Percentiles rank a stretch among this genome's conserved stretches.
These are phyloP conservation scores for Pythium diclinum DNA, from an alignment of 352 stramenopile species.

Conservation along the genomic window DNA sequence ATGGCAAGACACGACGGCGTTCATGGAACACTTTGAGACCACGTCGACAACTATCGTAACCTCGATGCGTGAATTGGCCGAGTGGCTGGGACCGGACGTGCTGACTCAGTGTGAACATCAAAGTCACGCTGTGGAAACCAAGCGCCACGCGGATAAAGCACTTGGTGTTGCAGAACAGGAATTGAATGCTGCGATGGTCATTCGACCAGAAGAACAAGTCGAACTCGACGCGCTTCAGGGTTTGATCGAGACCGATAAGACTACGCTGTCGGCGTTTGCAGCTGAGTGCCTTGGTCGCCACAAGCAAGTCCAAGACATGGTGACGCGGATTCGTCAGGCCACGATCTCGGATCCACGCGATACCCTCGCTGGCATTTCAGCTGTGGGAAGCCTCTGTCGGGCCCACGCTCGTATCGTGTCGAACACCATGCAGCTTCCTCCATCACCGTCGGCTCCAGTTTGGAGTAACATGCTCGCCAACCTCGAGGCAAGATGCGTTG, in stretches of 20 bases:
- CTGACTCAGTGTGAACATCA: neutral
- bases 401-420: slow-evolving; percentile 13
- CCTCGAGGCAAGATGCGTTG: slow-evolving; percentile 12
- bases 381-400: neutral
- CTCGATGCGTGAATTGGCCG: neutral
- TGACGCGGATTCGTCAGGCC: slow-evolving; percentile 21
- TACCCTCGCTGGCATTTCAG: neutral
- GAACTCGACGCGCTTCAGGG: neutral
- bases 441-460: slow-evolving; percentile 13
- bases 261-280: slow-evolving; percentile 35
- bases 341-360: neutral
- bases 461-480: slow-evolving; percentile 23
- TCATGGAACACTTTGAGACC: slow-evolving; percentile 39
- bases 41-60: neutral
- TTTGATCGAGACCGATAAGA: slow-evolving; percentile 14
- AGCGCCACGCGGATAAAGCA: neutral
- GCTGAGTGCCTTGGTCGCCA: slow-evolving; percentile 49
- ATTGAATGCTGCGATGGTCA: neutral
- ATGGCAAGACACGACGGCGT: slow-evolving; percentile 51
- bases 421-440: slow-evolving; percentile 10
- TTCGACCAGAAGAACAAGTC: slow-evolving; percentile 2
- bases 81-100: neutral
- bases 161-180: slow-evolving; percentile 7
- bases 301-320: slow-evolving; percentile 46
- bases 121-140: slow-evolving; percentile 5